Evolutionary conservation across 257 asterid genomes (phyloP).

Genomic region (Rhazya stricta): DNA sequence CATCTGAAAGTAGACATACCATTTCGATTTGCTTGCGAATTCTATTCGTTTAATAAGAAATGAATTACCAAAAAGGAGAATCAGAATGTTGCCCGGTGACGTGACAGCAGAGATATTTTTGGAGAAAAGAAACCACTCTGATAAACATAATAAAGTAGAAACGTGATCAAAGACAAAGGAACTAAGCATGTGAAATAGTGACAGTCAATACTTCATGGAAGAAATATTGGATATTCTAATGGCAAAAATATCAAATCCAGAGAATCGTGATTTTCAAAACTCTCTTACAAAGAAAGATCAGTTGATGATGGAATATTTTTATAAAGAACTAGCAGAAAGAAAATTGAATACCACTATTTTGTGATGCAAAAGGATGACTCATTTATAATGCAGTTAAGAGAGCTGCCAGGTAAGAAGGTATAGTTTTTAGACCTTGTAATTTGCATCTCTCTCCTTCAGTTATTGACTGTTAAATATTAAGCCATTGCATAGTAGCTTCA

Average conservation of each 20-base stretch:
- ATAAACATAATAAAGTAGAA: background rate
- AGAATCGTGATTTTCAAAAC: background rate
- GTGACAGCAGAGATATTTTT: no score
- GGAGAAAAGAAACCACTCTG: background rate
- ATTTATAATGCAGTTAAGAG: no score
- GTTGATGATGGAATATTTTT: no score
- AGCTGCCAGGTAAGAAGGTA: background rate
- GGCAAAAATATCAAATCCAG: no score
- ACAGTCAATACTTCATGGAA: background rate
- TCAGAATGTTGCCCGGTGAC: background rate
- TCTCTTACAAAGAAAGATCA: background rate
- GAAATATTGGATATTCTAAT: no score
- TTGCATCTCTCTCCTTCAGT: slow-evolving; percentile 22
- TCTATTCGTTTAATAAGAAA: no score
- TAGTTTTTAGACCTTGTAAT: slow-evolving; percentile 44
- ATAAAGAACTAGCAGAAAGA: no score
- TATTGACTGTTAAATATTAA: background rate
- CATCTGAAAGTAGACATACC: no score
- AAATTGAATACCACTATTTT: background rate
- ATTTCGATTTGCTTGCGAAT: no score
- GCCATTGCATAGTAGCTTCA: slow-evolving; percentile 18
- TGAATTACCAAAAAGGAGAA: background rate
- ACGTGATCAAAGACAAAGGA: background rate
- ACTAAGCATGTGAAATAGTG: background rate
- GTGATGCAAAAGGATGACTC: background rate